Evolutionary conservation across 2,329 filamentous ascomycete species (phyloP).

Genomic region (Paracoccidioides lutzii): DNA sequence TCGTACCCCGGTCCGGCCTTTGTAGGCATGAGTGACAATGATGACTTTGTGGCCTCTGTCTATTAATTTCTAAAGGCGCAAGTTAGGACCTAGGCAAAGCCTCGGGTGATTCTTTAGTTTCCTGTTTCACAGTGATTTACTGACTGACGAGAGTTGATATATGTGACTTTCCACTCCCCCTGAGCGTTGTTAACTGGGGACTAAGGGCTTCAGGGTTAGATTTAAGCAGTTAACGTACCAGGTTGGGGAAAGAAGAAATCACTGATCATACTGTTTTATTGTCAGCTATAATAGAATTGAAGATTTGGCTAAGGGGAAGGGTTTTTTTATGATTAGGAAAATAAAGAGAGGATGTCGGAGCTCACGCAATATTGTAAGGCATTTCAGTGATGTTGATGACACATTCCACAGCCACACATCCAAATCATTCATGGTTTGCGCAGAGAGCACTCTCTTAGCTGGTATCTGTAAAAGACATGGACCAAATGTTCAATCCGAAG

Average conservation of each 20-base stretch:
- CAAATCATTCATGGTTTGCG: slow-evolving; percentile 4
- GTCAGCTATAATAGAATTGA: slow-evolving; percentile 12
- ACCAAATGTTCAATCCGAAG: no score
- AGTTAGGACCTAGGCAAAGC: slow-evolving; percentile 1
- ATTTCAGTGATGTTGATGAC: slow-evolving; percentile 29
- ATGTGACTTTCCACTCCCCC: slow-evolving; percentile 95
- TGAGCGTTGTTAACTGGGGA: slow-evolving; percentile 16
- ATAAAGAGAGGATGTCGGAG: slow-evolving; percentile 7
- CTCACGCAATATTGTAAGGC: slow-evolving; percentile 59
- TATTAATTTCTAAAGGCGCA: slow-evolving; percentile 58
- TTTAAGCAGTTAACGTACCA: slow-evolving; percentile 32
- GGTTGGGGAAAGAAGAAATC: slow-evolving; percentile 99
- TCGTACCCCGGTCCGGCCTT: slow-evolving; percentile 77
- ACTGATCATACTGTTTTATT: slow-evolving; percentile 63
- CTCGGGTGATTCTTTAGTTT: neutral
- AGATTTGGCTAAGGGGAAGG: no score
- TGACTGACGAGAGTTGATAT: slow-evolving; percentile 76
- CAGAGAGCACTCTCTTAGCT: no score
- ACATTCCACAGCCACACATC: slow-evolving; percentile 11
- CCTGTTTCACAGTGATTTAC: slow-evolving; percentile 10
- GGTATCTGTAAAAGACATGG: no score
- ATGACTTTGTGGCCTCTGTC: slow-evolving; percentile 97
- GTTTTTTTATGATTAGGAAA: slow-evolving; percentile 2
- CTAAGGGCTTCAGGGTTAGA: neutral
- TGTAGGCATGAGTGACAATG: slow-evolving; percentile 90